Evolutionary conservation across 1,139 yeast genomes (phyloP).

Genomic region (Magnusiomyces fungicola): DNA sequence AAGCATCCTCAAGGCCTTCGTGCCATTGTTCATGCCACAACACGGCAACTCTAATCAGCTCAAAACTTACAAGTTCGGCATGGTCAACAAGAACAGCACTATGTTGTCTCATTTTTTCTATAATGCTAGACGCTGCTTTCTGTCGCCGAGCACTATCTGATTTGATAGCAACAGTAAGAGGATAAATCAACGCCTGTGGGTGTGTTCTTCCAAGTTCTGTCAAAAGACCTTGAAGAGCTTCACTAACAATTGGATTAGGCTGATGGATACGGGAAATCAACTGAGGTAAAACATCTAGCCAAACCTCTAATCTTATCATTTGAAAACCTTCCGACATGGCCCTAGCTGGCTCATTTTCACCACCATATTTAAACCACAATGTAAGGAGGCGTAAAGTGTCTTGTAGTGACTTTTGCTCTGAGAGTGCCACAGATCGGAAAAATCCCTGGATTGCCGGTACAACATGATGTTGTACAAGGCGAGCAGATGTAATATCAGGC

Average conservation of each 20-base stretch:
- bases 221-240: constrained; percentile 69
- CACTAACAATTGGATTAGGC: constrained; percentile 78
- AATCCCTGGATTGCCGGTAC: constrained; percentile 94
- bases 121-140: constrained; percentile 83
- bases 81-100: constrained; percentile 82
- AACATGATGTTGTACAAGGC: constrained; percentile 65
- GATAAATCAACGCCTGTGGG: constrained; percentile 95
- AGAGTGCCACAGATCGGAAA: constrained; percentile 86
- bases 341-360: constrained; percentile 80
- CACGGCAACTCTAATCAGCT: constrained; percentile 88
- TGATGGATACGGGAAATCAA: constrained; percentile 94
- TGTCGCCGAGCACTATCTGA: constrained; percentile 87
- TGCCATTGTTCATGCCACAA: constrained; percentile 99
- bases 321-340: constrained; percentile 89
- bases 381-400: constrained; percentile 87
- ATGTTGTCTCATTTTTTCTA: constrained; percentile 87
- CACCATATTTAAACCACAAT: constrained; percentile 94
- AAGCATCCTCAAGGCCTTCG: constrained; percentile 95
- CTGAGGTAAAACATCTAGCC: constrained; percentile 96
- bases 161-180: constrained; percentile 91
- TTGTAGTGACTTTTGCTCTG: constrained; percentile 80
- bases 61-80: constrained; percentile 89
- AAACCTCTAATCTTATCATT: constrained; percentile 82
- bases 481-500: constrained; percentile 22
- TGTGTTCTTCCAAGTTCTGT: constrained; percentile 90